These are phyloP conservation scores for Bullera alba DNA, from an alignment of 768 basidiomycete species.

Conservation along the genomic window DNA sequence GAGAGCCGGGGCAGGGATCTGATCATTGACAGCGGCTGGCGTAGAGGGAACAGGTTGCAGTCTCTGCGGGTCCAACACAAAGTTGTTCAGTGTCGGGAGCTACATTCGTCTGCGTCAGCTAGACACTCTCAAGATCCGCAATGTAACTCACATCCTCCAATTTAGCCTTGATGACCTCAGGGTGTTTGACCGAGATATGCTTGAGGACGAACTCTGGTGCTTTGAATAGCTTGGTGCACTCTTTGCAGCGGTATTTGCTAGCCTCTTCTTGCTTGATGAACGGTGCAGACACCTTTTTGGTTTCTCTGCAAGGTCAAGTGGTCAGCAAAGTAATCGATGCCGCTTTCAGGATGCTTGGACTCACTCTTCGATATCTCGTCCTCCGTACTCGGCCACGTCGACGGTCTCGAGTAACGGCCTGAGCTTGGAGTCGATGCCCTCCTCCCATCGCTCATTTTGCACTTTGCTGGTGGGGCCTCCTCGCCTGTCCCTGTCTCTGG, in stretches of 20 bases:
- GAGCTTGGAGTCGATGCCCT: conserved; percentile 79
- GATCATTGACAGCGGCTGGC: conserved; percentile 43
- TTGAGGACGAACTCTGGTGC: conserved; percentile 95
- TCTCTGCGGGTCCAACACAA: conserved; percentile 89
- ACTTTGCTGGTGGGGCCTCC: conserved; percentile 6
- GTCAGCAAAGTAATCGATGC: background rate
- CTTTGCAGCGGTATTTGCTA: conserved; percentile 90
- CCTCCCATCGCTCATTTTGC: conserved; percentile 58
- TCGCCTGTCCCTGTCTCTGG: conserved; percentile 32
- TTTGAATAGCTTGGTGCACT: conserved; percentile 93
- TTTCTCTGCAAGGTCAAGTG: conserved; percentile 57
- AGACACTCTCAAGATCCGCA: background rate
- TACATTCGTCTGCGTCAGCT: conserved; percentile 38
- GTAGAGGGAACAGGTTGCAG: conserved; percentile 49
- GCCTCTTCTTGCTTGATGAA: conserved; percentile 92
- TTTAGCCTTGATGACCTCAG: conserved; percentile 64
- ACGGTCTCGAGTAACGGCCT: conserved; percentile 71
- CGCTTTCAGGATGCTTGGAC: conserved; percentile 29
- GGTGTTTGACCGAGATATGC: conserved; percentile 91
- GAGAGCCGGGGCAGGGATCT: conserved; percentile 32
- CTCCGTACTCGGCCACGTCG: conserved; percentile 81
- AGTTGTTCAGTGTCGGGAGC: conserved; percentile 90
- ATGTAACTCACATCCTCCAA: conserved; percentile 69
- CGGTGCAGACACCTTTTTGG: conserved; percentile 68
- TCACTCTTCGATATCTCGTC: conserved; percentile 82